phyloP scores from a whole-genome alignment of 108 stramenopile species.

The Pseudonitzschia multistriata region DNA sequence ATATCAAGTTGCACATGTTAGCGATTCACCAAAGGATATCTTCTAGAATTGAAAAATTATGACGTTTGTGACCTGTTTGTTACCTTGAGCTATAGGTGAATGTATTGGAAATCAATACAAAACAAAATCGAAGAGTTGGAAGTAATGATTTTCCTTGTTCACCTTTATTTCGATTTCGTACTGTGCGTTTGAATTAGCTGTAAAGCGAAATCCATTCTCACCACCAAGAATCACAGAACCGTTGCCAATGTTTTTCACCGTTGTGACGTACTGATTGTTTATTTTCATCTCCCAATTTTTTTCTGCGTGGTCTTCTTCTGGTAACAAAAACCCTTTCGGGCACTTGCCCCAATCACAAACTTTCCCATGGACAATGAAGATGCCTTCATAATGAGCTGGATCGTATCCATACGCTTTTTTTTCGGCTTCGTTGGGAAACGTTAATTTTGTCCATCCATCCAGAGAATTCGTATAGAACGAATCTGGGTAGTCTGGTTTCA shows the following conservation, averaged over 20 bases:
- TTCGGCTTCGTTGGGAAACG: constrained; percentile 47
- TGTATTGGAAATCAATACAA: not conserved
- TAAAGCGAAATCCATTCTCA: constrained; percentile 21
- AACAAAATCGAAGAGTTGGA: not conserved
- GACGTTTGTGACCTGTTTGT: too few relatives aligned
- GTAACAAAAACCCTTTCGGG: constrained; percentile 8
- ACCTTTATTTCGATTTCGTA: constrained; percentile 20
- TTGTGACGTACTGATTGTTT: constrained; percentile 20
- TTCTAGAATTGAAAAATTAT: too few relatives aligned
- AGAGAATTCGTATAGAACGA: constrained; percentile 25
- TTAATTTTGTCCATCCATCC: constrained; percentile 30
- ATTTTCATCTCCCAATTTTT: constrained; percentile 28
- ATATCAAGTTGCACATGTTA: too few relatives aligned
- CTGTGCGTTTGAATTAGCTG: not conserved
- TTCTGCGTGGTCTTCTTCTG: constrained; percentile 16
- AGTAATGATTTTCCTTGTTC: constrained; percentile 1
- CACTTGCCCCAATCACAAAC: constrained; percentile 38
- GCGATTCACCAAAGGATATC: too few relatives aligned
- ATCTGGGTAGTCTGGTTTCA: constrained; percentile 49
- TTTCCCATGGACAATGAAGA: constrained; percentile 26
- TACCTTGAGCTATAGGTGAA: too few relatives aligned
- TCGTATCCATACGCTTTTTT: constrained; percentile 24
- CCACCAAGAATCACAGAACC: not conserved
- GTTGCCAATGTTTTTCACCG: constrained; percentile 10
- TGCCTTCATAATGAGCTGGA: constrained; percentile 25